Evolutionary conservation across 1,284 basidiomycete species (phyloP).

Genomic region (Termitomyces sp.): DNA sequence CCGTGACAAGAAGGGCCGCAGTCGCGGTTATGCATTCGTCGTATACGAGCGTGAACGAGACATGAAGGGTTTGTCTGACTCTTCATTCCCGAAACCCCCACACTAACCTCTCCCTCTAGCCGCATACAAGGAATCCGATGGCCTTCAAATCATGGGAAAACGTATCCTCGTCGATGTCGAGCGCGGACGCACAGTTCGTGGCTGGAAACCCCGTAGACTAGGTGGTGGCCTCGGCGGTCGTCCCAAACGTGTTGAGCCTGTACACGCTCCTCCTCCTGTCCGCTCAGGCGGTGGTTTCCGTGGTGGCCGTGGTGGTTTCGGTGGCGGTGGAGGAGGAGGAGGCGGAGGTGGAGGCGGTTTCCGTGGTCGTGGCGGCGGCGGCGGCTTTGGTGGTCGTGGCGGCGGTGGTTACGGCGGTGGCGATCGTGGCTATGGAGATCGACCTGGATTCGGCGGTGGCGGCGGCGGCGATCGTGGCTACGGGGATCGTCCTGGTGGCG

Average conservation of each 20-base stretch:
- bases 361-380: constrained; percentile 24
- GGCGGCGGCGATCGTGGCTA: constrained; percentile 26
- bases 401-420: constrained; percentile 33
- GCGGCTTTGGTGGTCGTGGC: constrained; percentile 25
- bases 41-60: constrained; percentile 98
- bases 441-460: constrained; percentile 27
- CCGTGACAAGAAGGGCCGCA: constrained; percentile 81
- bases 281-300: constrained; percentile 26
- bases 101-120: constrained; percentile 43
- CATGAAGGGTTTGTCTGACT: constrained; percentile 80
- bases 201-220: constrained; percentile 94
- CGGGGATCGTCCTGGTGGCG: constrained; percentile 25
- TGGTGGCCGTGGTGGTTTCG: constrained; percentile 21
- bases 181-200: constrained; percentile 94
- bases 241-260: constrained; percentile 76
- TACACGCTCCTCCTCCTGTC: constrained; percentile 28
- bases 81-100: constrained; percentile 10
- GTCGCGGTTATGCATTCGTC: constrained; percentile 93
- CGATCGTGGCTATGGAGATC: constrained; percentile 20
- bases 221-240: constrained; percentile 95
- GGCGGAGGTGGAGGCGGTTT: constrained; percentile 21
- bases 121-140: constrained; percentile 99
- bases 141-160: constrained; percentile 92
- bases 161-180: constrained; percentile 97
- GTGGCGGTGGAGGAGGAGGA: constrained; percentile 25